A percentile compares a stretch with the other conserved stretches of the same genome.
Evolutionary conservation across 176 grass and related monocot genomes (phyloP).

Genomic region (Dendrocalamus sinicus): DNA sequence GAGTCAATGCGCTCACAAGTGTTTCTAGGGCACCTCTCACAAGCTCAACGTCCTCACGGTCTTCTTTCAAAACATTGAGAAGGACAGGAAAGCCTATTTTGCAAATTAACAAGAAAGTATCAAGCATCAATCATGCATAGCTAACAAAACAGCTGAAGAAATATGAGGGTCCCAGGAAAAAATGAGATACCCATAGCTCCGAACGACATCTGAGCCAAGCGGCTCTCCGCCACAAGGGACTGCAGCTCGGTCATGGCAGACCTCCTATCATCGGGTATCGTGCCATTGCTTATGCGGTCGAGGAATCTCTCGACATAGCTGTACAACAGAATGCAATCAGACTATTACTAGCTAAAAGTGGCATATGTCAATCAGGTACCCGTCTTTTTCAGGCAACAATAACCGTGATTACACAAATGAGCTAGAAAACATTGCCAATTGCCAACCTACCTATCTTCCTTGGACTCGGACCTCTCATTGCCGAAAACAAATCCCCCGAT

Average conservation of each 20-base stretch:
- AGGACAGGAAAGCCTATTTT: conserved; percentile 74
- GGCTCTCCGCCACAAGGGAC: conserved; percentile 84
- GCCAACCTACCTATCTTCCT: conserved; percentile 77
- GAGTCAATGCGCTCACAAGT: conserved; percentile 77
- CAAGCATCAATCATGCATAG: background rate
- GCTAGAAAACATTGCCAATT: background rate
- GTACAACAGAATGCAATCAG: background rate
- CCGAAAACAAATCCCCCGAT: conserved; percentile 95
- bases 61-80: conserved; percentile 86
- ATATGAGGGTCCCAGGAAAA: background rate
- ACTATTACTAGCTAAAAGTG: conserved; percentile 1
- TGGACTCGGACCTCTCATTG: conserved; percentile 77
- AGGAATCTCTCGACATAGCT: conserved; percentile 84
- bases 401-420: background rate
- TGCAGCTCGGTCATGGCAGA: conserved; percentile 88
- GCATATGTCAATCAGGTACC: background rate
- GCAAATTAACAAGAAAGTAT: conserved; percentile 7
- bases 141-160: background rate
- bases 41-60: conserved; percentile 92
- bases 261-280: conserved; percentile 78
- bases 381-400: background rate
- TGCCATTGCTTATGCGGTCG: conserved; percentile 88
- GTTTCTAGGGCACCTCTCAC: conserved; percentile 91
- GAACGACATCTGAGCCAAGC: conserved; percentile 88
- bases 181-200: conserved; percentile 78